phyloP scores from a whole-genome alignment of 306 rosid genomes.

The Medicago ruthenica region DNA sequence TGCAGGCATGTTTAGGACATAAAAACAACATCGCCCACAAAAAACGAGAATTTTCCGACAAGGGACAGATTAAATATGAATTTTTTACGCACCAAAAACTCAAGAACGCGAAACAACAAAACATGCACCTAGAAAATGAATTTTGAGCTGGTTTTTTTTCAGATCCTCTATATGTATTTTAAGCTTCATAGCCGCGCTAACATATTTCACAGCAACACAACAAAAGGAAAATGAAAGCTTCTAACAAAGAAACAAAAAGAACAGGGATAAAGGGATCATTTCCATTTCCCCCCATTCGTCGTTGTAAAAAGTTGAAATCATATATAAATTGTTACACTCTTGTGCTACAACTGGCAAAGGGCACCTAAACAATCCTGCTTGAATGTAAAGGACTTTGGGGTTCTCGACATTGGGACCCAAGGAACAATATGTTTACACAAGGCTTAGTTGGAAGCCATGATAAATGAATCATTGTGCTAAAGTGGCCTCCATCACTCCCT shows the following conservation, averaged over 20 bases:
- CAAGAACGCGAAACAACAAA: too few relatives aligned
- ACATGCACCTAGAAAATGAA: too few relatives aligned
- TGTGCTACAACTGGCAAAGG: conserved; percentile 56
- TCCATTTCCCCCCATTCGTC: conserved; percentile 22
- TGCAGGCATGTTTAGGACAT: too few relatives aligned
- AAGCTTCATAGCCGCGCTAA: too few relatives aligned
- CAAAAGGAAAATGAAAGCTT: conserved; percentile 32
- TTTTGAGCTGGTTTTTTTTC: too few relatives aligned
- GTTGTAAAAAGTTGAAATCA: conserved; percentile 41
- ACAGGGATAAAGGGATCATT: conserved; percentile 37
- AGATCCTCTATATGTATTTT: too few relatives aligned
- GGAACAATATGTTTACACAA: conserved; percentile 46
- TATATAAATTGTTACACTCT: conserved; percentile 15
- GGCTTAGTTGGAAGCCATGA: conserved; percentile 65
- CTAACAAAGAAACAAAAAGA: conserved; percentile 51
- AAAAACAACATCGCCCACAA: too few relatives aligned
- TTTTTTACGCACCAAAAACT: too few relatives aligned
- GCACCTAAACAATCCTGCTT: conserved; percentile 32
- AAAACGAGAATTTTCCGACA: too few relatives aligned
- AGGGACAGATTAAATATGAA: too few relatives aligned
- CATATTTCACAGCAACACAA: not conserved
- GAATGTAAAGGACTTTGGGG: conserved; percentile 47
- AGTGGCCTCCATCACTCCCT: conserved; percentile 56
- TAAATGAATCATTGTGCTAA: conserved; percentile 56
- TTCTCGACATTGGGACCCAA: conserved; percentile 58